These are phyloP conservation scores for Toxicodendron radicans DNA, from an alignment of 345 rosid species.

Conservation along the genomic window DNA sequence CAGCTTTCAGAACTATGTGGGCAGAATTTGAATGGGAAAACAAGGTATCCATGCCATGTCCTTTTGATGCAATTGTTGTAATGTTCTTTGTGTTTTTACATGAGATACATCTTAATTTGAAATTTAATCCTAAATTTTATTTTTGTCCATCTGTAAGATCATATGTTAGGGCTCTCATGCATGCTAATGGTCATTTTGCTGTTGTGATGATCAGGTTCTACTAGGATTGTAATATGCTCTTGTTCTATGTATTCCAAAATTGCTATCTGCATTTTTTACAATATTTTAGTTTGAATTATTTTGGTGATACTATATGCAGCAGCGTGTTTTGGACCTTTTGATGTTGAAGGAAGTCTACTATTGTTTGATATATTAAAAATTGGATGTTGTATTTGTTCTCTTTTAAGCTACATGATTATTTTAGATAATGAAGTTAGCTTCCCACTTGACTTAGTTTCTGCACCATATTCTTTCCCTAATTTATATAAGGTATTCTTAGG, in stretches of 20 bases:
- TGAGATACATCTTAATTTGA: background rate
- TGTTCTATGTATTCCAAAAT: background rate
- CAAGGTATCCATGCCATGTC: constrained; percentile 55
- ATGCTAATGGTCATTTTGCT: background rate
- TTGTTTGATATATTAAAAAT: no score
- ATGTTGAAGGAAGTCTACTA: no score
- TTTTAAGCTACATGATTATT: background rate
- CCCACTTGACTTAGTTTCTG: background rate
- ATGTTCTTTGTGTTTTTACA: background rate
- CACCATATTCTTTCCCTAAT: background rate
- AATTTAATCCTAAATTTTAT: background rate
- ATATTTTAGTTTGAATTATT: background rate
- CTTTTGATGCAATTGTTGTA: background rate
- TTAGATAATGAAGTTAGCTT: background rate
- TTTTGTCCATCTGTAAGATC: no score
- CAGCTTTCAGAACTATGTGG: constrained; percentile 97
- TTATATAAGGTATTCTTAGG: background rate
- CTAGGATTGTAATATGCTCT: background rate
- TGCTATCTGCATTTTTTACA: background rate
- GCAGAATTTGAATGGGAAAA: constrained; percentile 99
- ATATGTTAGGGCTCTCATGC: background rate
- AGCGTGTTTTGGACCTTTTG: no score
- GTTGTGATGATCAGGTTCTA: background rate
- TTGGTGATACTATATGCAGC: background rate
- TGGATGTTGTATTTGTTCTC: no score